Evolutionary conservation across 192 early-diverging fungal genomes (phyloP), one percentile per base, ranked within the genome.

Genomic region (Coemansia asiatica): DNA sequence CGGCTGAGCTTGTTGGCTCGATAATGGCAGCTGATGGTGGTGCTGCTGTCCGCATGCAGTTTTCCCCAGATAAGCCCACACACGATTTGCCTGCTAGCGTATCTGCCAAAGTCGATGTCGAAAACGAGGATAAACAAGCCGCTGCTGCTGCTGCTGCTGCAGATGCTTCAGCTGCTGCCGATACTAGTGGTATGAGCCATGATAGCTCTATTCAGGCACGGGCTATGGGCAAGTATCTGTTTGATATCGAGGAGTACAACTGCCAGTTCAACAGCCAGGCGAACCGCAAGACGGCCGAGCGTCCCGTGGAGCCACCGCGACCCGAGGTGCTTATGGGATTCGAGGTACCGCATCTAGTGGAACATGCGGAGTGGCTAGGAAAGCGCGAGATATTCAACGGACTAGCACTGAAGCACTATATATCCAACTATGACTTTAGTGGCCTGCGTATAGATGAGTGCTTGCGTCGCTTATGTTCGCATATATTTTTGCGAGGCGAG

Each of bases 401-500:
- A 2, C 74, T 66, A 25, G 81, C 88, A 0, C 73, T 95, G 47
- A 60, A 62, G 16, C 76, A 79, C 33, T 98, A 93, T 72, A 90
- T 98, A 78, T 67, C 83, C n/a, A 75, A 86, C 72, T 95, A 90
- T 82, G 89, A 93, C 66, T 95, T 93, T 64, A 40, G 62, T 9
- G 82, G 76, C 26, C 69, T 87, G 66, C 81, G 87, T 25, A 73
- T 98, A 16, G 94, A 96, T 66, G 76, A 83, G 58, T 91, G 90
- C 13, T 91, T 98, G 57, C 83, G 95, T 74, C 76, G 72, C 22
- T 71, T 98, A 55, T 94, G 94, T 66, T 75, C 77, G 36, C 89
- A 92, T 25, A 83, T 96, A 0, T 87, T 88, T 21, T 75, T 98
- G 59, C 91, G 90, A 51, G 96, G 91, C 27, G 96, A 98, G 76